Conservation (phyloP, 306 rosid species). For the Lotus japonicus region DNA sequence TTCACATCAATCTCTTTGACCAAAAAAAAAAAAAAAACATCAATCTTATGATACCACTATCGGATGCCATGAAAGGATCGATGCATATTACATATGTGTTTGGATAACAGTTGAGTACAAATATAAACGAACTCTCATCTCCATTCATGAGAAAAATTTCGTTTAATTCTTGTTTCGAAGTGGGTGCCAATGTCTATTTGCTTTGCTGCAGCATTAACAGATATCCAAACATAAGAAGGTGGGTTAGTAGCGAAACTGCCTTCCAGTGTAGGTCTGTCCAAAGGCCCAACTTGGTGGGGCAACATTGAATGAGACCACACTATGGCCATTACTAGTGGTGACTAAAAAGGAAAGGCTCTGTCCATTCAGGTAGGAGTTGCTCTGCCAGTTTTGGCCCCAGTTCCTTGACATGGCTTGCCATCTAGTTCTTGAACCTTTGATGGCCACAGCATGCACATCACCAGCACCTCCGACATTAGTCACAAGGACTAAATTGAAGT, state of each 20-base stretch:
- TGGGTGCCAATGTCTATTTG: too few species aligned
- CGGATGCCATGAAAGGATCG: not conserved
- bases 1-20: not conserved
- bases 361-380: slow-evolving; percentile 61
- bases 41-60: not conserved
- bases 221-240: not conserved
- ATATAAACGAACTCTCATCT: too few species aligned
- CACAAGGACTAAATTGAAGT: slow-evolving; percentile 71
- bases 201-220: too few species aligned
- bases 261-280: slow-evolving; percentile 70
- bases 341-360: slow-evolving; percentile 71
- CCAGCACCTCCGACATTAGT: slow-evolving; percentile 91
- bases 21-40: too few species aligned
- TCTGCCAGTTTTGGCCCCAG: slow-evolving; percentile 91
- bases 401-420: slow-evolving; percentile 80
- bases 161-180: too few species aligned
- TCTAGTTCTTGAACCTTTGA: slow-evolving; percentile 65
- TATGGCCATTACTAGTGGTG: slow-evolving; percentile 56
- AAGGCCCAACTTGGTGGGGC: slow-evolving; percentile 70
- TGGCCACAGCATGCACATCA: slow-evolving; percentile 58
- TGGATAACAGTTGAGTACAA: too few species aligned
- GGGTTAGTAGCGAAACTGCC: slow-evolving; percentile 42
- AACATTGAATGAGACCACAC: slow-evolving; percentile 49
- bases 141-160: too few species aligned
- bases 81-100: too few species aligned